phyloP scores from a whole-genome alignment of 345 rosid species.

The Odontarrhena argentea region DNA sequence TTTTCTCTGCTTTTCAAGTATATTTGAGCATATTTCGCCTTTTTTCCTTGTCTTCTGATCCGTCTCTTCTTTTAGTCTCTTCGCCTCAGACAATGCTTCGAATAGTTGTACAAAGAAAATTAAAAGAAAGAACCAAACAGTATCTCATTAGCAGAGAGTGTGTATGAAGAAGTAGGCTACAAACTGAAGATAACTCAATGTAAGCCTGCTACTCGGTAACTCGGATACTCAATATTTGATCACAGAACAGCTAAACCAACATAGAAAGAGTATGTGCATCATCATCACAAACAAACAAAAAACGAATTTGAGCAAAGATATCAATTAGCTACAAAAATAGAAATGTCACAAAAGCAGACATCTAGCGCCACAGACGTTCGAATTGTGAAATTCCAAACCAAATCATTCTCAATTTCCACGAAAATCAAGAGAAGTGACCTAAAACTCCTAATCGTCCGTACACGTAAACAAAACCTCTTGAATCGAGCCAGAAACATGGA shows the following conservation, averaged over 20 bases:
- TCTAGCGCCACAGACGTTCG: too few relatives aligned
- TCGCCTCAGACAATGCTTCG: conserved; percentile 56
- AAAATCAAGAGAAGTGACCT: neutral
- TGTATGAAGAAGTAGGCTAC: neutral
- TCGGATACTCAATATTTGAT: too few relatives aligned
- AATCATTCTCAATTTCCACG: neutral
- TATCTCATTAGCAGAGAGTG: neutral
- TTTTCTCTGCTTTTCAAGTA: conserved; percentile 61
- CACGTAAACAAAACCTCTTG: neutral
- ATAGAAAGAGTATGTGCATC: neutral
- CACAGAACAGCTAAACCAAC: conserved; percentile 13
- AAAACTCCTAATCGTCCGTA: neutral
- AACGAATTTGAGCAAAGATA: neutral
- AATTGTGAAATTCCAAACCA: neutral
- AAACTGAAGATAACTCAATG: conserved; percentile 9
- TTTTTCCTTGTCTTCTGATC: conserved; percentile 54
- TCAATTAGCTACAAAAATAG: neutral
- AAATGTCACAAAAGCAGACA: neutral
- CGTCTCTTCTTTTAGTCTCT: conserved; percentile 51
- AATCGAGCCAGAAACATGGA: conserved; percentile 2
- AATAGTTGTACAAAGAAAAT: neutral
- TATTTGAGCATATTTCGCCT: conserved; percentile 61
- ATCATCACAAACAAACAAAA: conserved; percentile 3
- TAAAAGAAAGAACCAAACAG: neutral
- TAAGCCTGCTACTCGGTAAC: neutral